Base-by-base conservation (phyloP, 345 rosid species). In the Lumnitzera littorea region DNA sequence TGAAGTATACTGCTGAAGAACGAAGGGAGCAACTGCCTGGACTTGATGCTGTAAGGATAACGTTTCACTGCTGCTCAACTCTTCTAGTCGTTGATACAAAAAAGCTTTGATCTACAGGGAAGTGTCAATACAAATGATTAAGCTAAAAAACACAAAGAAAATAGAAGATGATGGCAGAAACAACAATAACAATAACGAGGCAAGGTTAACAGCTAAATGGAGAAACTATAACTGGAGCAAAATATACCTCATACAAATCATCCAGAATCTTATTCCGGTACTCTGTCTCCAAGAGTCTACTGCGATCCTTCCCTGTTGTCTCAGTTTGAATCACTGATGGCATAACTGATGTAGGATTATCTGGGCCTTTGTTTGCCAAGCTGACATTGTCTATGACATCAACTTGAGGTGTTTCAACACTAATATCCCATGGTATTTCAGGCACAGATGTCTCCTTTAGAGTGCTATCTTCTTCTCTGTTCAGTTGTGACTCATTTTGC, bases 181-280 rank as follows among this genome's bases (percentile, higher is more conserved):
- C 50, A 15, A 4, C 15, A 43, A 48, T 10, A 46, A 60, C 50
- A 36, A 50, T 2, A 51, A 50, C 51, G 23, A 17, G 56, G 51
- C 10, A 49, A 46, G 11, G 62, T 13, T 17, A 56, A 70, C 24
- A 41, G 25, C n/a, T 20, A 11, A 43, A 31, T 25, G 52, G 52
- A 64, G 17, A 9, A 61, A 15, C 24, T 68, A 24, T 47, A 24
- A 25, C 53, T 15, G 36, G 57, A 46, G 50, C 36, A 46, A 27
- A 36, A 57, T 48, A n/a, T 77, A 94, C 99, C 97, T 94, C 95
- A 57, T 86, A 80, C 53, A 87, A 75, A 78, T 94, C 99, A 70
- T 94, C 97, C 31, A 94, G 95, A 67, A 94, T 84, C 75, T 80
- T 90, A 63, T 86, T 94, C 68, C 99, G 74, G 75, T 82, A 94